phyloP scores from a whole-genome alignment of 1,139 yeast genomes.

The Geotrichum citri-aurantii region DNA sequence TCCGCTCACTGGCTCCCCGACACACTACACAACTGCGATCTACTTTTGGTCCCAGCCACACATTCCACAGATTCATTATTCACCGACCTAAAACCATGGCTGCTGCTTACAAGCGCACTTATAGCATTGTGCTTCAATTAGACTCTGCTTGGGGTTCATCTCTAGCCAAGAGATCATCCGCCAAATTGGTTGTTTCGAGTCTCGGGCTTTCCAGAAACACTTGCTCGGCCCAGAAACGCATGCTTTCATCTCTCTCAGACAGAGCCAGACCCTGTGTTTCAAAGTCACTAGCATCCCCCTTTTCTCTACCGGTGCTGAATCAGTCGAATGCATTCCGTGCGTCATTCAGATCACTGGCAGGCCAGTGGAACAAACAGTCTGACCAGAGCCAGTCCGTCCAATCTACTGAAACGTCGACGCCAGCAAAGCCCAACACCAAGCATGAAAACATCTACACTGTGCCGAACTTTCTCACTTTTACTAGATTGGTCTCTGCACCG shows the following conservation, averaged over 20 bases:
- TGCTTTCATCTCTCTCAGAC: not conserved
- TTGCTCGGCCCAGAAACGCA: not conserved
- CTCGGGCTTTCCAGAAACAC: not conserved
- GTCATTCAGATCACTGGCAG: not conserved
- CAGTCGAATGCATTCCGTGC: not conserved
- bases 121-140: not conserved
- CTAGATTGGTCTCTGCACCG: slow-evolving; percentile 77
- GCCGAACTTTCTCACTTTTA: slow-evolving; percentile 77
- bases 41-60: not conserved
- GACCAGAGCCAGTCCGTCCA: not conserved
- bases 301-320: not conserved
- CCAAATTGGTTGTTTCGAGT: not conserved
- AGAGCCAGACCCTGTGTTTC: not conserved
- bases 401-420: not conserved
- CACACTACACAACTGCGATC: not conserved
- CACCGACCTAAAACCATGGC: not conserved
- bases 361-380: not conserved
- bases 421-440: not conserved
- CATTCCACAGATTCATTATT: not conserved
- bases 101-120: not conserved
- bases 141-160: not conserved
- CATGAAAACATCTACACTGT: slow-evolving; percentile 64
- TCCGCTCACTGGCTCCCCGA: not conserved
- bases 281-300: not conserved
- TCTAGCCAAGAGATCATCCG: not conserved